Evolutionary conservation across 2,329 filamentous ascomycete species (phyloP), one percentile per base, ranked within the genome.

Genomic region (Curvularia lunata): DNA sequence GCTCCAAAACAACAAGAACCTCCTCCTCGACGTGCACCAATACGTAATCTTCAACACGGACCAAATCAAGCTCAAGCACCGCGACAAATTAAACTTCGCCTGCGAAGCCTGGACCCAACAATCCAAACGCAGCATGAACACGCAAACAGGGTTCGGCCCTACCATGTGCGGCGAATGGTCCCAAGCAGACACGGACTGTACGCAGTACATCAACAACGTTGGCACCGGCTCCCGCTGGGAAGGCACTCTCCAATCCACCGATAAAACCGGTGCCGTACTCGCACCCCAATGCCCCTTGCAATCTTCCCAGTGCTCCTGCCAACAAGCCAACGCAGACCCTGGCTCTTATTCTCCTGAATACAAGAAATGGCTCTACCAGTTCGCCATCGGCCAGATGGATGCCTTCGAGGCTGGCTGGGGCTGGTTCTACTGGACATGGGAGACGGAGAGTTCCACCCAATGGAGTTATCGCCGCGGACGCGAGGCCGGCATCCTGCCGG

Each of bases 381-480:
- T 98, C 78, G 95, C 95, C 5, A 89, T 97, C 78, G 95, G 93
- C 52, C 95, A 99, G 80, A 99, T 99, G 91, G 84, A 89, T 68
- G 91, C 88, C 58, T 99, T 98, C 72, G 94, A 98, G 77, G 88
- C 89, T 62, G 92, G 91, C 5, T 95, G 91, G 89, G 95, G 95
- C 48, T 99, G 95, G 95, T 97, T 96, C 80, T 99, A 99, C 79
- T 99, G 95, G 95, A 98, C 93, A 32, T 96, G 95, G 94, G 86
- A 92, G 78, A 97, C 94, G 28, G 94, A 98, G 81, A 83, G 79
- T 64, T 88, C 90, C 48, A 83, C 88, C 58, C 92, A 97, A 79
- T 99, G 95, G 95, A 97, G 92, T 75, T 97, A 95, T 81, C 88
- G 93, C 77, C 83, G 87, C 63, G 93, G 92, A 0, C 81, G 93